Percentiles rank a stretch among this genome's conserved stretches.
Conservation (phyloP, 2,329 filamentous ascomycete genomes). For the Apiospora malaysiana region DNA sequence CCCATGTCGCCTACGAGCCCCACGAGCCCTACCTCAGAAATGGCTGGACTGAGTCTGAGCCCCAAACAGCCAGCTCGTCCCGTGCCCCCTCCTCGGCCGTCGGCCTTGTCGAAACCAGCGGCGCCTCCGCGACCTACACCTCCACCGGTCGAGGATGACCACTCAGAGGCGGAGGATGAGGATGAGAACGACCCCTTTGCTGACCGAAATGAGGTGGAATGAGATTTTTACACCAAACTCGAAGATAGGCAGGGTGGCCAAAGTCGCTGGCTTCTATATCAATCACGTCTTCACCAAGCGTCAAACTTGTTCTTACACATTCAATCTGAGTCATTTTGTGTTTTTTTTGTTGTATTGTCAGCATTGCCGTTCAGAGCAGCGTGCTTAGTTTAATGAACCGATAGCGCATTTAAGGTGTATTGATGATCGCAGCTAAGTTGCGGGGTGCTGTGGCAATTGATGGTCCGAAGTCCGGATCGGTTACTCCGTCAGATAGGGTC, state of each 20-base stretch:
- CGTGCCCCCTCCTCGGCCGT: slow-evolving; percentile 54
- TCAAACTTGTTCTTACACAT: neutral
- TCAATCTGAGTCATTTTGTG: neutral
- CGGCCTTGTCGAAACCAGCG: slow-evolving; percentile 54
- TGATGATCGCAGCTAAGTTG: neutral
- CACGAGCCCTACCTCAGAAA: slow-evolving; percentile 39
- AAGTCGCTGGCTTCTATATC: neutral
- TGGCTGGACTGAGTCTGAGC: slow-evolving; percentile 52
- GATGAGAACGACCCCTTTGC: slow-evolving; percentile 83
- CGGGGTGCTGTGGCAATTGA: neutral
- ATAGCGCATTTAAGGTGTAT: neutral
- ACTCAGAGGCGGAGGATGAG: slow-evolving; percentile 64
- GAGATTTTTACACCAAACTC: slow-evolving; percentile 47
- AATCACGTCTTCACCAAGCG: neutral
- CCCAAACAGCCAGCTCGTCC: slow-evolving; percentile 46
- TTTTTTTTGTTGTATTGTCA: neutral
- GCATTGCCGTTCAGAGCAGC: neutral
- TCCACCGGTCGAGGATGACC: slow-evolving; percentile 57
- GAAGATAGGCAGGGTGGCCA: slow-evolving; percentile 41
- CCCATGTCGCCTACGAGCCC: slow-evolving; percentile 49
- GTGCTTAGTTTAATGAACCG: neutral
- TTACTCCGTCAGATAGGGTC: neutral
- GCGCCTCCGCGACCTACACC: slow-evolving; percentile 53
- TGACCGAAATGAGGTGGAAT: slow-evolving; percentile 41
- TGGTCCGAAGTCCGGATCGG: neutral